A percentile compares a stretch with the other conserved stretches of the same genome.
phyloP scores from a whole-genome alignment of 2,329 filamentous ascomycete species.

The Grosmannia clavigera region DNA sequence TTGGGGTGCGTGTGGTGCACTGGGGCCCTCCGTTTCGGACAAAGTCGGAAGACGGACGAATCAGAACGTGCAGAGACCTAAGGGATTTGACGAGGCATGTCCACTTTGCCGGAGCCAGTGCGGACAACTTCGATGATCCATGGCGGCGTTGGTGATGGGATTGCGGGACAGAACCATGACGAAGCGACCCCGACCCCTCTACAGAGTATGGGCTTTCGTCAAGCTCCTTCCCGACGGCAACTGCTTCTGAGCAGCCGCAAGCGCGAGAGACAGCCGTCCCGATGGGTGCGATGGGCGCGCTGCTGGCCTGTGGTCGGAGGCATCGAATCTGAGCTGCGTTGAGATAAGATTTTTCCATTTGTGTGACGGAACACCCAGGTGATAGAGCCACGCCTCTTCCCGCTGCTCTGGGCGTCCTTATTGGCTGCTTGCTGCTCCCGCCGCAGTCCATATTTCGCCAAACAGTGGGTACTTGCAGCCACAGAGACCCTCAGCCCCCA shows the following conservation, averaged over 20 bases:
- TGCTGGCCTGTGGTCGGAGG: constrained; percentile 1
- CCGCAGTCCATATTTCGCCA: background rate
- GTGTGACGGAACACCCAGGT: constrained; percentile 3
- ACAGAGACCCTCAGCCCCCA: background rate
- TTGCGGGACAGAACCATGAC: too few species aligned
- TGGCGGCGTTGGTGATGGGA: background rate
- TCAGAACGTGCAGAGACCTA: background rate
- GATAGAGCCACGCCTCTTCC: constrained; percentile 1
- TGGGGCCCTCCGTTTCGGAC: constrained; percentile 1
- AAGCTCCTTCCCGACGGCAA: background rate
- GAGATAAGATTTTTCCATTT: constrained; percentile 9
- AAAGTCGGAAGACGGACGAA: background rate
- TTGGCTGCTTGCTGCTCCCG: background rate
- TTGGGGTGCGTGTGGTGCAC: background rate
- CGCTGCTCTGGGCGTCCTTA: background rate
- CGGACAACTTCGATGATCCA: background rate
- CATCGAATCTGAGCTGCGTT: constrained; percentile 1
- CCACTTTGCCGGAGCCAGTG: background rate
- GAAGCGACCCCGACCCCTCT: background rate
- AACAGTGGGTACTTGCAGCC: background rate
- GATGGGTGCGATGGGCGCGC: background rate
- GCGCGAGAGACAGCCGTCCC: background rate
- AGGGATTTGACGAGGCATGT: background rate
- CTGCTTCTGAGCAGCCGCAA: background rate
- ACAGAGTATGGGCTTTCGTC: background rate